Conservation (phyloP, 495 filamentous ascomycete species). For the Penicillium cosmopolitanum region DNA sequence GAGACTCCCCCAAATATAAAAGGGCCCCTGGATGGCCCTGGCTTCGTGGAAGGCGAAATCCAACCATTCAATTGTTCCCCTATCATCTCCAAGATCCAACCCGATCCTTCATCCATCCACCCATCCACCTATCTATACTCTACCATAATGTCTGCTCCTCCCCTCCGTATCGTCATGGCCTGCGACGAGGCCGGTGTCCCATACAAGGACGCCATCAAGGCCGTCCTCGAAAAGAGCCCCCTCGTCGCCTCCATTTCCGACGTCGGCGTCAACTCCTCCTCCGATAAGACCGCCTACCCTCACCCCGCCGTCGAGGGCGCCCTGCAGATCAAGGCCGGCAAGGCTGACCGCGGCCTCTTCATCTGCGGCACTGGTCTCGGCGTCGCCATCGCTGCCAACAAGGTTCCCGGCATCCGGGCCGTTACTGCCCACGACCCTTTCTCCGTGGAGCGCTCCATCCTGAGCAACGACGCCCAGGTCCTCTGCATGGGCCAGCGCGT, state of each 20-base stretch:
- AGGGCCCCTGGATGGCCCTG: constrained; percentile 9
- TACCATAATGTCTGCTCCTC: constrained; percentile 45
- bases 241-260: constrained; percentile 71
- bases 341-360: constrained; percentile 76
- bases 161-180: constrained; percentile 64
- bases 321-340: constrained; percentile 66
- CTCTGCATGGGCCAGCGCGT: constrained; percentile 88
- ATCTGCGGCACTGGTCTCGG: constrained; percentile 89
- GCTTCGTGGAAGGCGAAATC: neutral
- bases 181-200: constrained; percentile 74
- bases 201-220: constrained; percentile 81
- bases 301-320: constrained; percentile 75
- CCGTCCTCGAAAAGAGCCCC: constrained; percentile 66
- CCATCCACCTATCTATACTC: neutral
- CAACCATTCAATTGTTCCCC: constrained; percentile 2
- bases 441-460: constrained; percentile 76
- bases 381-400: constrained; percentile 85
- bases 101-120: constrained; percentile 1
- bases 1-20: constrained; percentile 26
- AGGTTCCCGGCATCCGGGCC: constrained; percentile 80
- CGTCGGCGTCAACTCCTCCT: constrained; percentile 63
- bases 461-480: constrained; percentile 87
- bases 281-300: constrained; percentile 84
- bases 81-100: constrained; percentile 3
- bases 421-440: constrained; percentile 89